Percentiles rank a stretch among this genome's conserved stretches.
Conservation (phyloP, 352 stramenopile genomes). For the Globisporangium lucens region DNA sequence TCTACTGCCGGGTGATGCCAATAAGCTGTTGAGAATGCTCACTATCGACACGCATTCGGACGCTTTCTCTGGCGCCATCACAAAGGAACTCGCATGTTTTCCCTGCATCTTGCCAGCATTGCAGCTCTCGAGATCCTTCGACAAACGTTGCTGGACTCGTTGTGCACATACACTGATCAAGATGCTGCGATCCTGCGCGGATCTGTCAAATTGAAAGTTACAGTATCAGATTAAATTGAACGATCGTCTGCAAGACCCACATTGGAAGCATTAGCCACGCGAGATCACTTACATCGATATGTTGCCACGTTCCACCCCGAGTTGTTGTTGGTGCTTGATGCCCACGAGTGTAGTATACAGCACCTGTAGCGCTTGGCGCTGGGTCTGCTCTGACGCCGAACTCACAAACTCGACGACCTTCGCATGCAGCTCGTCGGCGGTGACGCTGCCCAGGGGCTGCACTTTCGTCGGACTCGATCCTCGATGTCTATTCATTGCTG, state of each 20-base stretch:
- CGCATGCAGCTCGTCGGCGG: constrained; percentile 20
- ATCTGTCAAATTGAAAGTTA: constrained; percentile 6
- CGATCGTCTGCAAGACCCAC: not conserved
- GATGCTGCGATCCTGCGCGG: constrained; percentile 16
- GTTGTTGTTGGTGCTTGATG: not conserved
- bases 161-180: constrained; percentile 31
- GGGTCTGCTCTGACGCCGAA: constrained; percentile 15
- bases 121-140: constrained; percentile 33
- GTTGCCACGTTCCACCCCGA: not conserved
- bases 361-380: constrained; percentile 20
- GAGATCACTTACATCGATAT: constrained; percentile 1
- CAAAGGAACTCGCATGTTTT: constrained; percentile 1
- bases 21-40: constrained; percentile 24
- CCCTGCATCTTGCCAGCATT: constrained; percentile 29
- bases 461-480: constrained; percentile 12
- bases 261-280: not conserved
- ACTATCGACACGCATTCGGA: constrained; percentile 21
- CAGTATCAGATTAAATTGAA: not conserved
- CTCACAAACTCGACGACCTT: constrained; percentile 32
- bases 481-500: not conserved
- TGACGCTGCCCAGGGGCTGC: not conserved
- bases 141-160: constrained; percentile 29
- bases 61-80: constrained; percentile 1
- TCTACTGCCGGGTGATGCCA: constrained; percentile 16
- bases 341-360: constrained; percentile 21